Base-by-base conservation (phyloP, 495 filamentous ascomycete species). In the Aspergillus conjunctus region DNA sequence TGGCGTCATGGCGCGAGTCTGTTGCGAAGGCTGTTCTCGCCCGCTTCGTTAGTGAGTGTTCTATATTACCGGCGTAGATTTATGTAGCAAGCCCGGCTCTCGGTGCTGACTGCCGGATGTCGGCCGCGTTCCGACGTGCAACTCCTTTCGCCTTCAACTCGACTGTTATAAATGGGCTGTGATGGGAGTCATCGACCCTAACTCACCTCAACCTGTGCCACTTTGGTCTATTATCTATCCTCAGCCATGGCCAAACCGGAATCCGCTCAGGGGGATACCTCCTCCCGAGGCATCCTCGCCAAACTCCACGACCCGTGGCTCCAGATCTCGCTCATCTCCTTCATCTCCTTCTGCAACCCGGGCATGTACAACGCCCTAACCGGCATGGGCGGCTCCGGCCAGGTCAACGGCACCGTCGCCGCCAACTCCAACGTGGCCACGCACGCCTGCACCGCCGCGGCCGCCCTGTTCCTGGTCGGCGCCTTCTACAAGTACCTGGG, bases 321-420 rank as follows among this genome's bases (percentile, higher is more conserved):
- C 18, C 80, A 82, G 66, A 73, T 81, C 52, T 45, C 72, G 5
- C 57, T 81, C 52, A 81, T 81, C 43, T 72, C 75, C 54, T 76
- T 81, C 59, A 90, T 93, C 51, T 94, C 90, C 71, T 94, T 95
- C 79, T 77, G 93, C 59, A 93, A 90, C 71, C 91, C 90, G 37
- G 88, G 88, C 30, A 85, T 86, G 84, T 94, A 90, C 80, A 95
- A 94, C 77, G 91, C 83, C 12, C 69, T 85, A 52, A 73, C 73
- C 32, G 83, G 83, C 33, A 73, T 86, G 7, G 83, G 83, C 54
- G 83, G 83, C 45, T 82, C 77, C 10, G 83, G 83, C 46, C 79
- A 83, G 66, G 72, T 76, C 20, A 49, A 76, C 33, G 64, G 73
- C 50, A 73, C 75, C 4, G 75, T 79, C 12, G 69, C 76, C 21